These are phyloP conservation scores for Silene vulgaris DNA, from an alignment of 179 eudicot species.

Conservation along the genomic window DNA sequence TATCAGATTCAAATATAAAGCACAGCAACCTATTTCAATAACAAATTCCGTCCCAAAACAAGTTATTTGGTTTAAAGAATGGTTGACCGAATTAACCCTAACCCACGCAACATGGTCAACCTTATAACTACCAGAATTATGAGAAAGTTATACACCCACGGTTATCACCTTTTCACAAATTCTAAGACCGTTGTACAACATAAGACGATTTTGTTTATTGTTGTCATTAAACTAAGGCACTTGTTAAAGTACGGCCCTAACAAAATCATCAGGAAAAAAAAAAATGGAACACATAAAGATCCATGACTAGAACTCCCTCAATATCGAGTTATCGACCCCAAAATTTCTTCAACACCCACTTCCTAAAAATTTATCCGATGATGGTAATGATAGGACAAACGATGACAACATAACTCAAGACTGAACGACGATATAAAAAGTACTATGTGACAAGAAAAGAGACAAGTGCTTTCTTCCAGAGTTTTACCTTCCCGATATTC, in stretches of 20 bases:
- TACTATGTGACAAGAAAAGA: neutral
- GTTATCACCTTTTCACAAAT: neutral
- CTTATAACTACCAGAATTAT: neutral
- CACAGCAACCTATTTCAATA: neutral
- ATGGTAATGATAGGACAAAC: neutral
- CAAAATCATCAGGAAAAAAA: neutral
- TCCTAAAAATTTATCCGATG: neutral
- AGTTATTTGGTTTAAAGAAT: neutral
- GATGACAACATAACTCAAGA: neutral
- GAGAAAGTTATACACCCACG: neutral
- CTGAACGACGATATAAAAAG: neutral
- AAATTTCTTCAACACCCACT: neutral
- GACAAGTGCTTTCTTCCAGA: neutral
- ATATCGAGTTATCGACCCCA: neutral
- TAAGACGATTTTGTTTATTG: neutral
- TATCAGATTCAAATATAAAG: neutral
- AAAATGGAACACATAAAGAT: neutral
- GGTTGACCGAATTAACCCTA: neutral
- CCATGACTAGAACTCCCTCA: neutral
- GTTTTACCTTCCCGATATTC: constrained; percentile 65
- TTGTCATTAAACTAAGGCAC: neutral
- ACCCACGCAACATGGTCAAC: neutral
- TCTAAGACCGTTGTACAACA: neutral
- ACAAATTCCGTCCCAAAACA: neutral
- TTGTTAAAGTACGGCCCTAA: neutral